phyloP scores from a whole-genome alignment of 805 yeast genomes.

The Candida sanyiensis region DNA sequence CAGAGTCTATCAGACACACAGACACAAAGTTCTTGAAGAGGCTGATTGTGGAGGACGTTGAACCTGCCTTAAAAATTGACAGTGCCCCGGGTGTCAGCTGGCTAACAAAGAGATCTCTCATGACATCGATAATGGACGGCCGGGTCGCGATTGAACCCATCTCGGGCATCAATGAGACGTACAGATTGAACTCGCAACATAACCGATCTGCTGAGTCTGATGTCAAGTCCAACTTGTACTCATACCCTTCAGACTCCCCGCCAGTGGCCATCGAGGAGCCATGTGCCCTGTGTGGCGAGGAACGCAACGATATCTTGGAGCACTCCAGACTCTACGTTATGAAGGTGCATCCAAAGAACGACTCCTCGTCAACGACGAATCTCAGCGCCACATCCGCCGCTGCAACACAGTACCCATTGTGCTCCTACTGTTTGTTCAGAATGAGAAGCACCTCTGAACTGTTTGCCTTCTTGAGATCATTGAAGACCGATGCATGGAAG shows the following conservation, averaged over 20 bases:
- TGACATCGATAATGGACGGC: constrained; percentile 71
- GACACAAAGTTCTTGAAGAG: constrained; percentile 51
- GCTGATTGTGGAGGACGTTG: constrained; percentile 72
- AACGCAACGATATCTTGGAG: constrained; percentile 59
- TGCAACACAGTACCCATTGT: constrained; percentile 53
- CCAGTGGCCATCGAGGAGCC: constrained; percentile 73
- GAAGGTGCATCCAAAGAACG: constrained; percentile 35
- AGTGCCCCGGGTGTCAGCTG: constrained; percentile 57
- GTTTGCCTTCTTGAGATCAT: constrained; percentile 65
- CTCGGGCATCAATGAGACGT: constrained; percentile 73
- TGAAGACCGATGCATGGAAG: constrained; percentile 54
- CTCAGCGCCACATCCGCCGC: constrained; percentile 27
- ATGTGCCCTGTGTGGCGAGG: constrained; percentile 83
- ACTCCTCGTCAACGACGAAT: constrained; percentile 11
- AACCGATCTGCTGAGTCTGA: constrained; percentile 17
- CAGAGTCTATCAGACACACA: constrained; percentile 34
- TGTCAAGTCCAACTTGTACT: constrained; percentile 33
- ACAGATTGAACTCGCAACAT: constrained; percentile 36
- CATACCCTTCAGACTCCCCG: constrained; percentile 42
- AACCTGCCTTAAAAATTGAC: constrained; percentile 62
- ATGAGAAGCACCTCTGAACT: constrained; percentile 80
- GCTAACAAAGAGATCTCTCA: constrained; percentile 54
- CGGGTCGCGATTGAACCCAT: constrained; percentile 81
- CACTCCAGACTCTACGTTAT: constrained; percentile 74
- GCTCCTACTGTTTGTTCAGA: constrained; percentile 75